These are phyloP conservation scores for Streptanthus diversifolius DNA, from an alignment of 345 rosid genomes.

Conservation along the genomic window DNA sequence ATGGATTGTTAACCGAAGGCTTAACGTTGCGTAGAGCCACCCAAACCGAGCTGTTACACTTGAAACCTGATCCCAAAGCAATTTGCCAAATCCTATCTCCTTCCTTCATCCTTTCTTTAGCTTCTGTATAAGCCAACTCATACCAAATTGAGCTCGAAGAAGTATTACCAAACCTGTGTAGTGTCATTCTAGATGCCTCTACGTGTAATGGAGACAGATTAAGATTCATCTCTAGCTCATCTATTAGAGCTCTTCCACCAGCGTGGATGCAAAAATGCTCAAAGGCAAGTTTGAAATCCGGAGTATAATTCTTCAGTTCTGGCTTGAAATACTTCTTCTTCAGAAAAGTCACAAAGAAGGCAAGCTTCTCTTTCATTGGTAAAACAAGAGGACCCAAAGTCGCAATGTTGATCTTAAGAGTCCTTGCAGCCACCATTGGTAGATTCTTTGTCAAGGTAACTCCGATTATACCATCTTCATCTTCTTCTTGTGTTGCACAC, in stretches of 20 bases:
- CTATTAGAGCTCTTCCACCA: conserved; percentile 64
- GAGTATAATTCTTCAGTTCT: conserved; percentile 48
- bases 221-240: conserved; percentile 60
- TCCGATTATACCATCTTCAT: conserved; percentile 43
- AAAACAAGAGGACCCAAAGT: conserved; percentile 63
- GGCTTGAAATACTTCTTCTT: conserved; percentile 47
- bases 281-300: conserved; percentile 65
- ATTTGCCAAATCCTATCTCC: conserved; percentile 74
- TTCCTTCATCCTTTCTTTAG: conserved; percentile 60
- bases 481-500: conserved; percentile 58
- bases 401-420: conserved; percentile 57
- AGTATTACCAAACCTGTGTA: conserved; percentile 71
- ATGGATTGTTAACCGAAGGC: conserved; percentile 48
- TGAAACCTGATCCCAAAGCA: conserved; percentile 71
- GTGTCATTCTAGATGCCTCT: conserved; percentile 77
- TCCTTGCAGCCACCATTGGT: conserved; percentile 57
- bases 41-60: conserved; percentile 72
- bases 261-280: conserved; percentile 76
- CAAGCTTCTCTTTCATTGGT: conserved; percentile 57
- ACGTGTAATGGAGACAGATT: conserved; percentile 50
- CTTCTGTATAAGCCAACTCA: conserved; percentile 60
- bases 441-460: conserved; percentile 62
- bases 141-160: conserved; percentile 73
- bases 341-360: conserved; percentile 39
- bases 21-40: conserved; percentile 41